Evolutionary conservation across 495 filamentous ascomycete genomes (phyloP).

Genomic region (Mycothermus thermophilus): DNA sequence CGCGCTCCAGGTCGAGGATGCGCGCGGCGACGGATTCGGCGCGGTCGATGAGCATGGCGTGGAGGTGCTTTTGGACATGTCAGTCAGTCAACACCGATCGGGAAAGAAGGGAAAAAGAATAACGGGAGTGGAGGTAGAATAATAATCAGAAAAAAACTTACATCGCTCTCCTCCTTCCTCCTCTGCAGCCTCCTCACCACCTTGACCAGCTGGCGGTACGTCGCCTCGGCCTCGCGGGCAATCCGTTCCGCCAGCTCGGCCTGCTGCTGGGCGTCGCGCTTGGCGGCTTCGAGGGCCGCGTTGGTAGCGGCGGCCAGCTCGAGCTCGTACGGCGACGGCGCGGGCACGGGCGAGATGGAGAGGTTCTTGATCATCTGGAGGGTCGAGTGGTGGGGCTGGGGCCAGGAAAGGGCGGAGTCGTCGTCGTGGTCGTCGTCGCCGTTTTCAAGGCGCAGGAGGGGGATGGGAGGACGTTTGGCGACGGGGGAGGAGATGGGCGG

Average conservation of each 20-base stretch:
- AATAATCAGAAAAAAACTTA: conserved; percentile 10
- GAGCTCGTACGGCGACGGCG: no score
- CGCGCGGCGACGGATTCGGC: conserved; percentile 38
- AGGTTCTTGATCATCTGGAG: conserved; percentile 4
- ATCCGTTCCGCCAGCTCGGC: conserved; percentile 20
- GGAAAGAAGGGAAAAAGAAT: not conserved
- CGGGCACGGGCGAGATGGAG: not conserved
- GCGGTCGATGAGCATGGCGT: conserved; percentile 34
- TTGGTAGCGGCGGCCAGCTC: conserved; percentile 14
- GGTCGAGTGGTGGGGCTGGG: no score
- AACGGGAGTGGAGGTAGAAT: not conserved
- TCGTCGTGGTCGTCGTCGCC: conserved; percentile 2
- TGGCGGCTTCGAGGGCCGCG: conserved; percentile 15
- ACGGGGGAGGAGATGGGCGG: no score
- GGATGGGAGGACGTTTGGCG: no score
- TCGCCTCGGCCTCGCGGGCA: conserved; percentile 25
- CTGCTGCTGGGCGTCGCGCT: conserved; percentile 5
- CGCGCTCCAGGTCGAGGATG: conserved; percentile 37
- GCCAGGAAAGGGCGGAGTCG: conserved; percentile 2
- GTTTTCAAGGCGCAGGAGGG: not conserved
- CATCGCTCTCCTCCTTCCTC: conserved; percentile 38
- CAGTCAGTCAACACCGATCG: not conserved
- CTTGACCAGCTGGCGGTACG: conserved; percentile 24
- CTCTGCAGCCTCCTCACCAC: conserved; percentile 25
- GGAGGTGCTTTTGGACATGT: conserved; percentile 31